Percentiles rank a stretch among this genome's conserved stretches.
phyloP scores from a whole-genome alignment of 345 rosid genomes.

The Lumnitzera racemosa region DNA sequence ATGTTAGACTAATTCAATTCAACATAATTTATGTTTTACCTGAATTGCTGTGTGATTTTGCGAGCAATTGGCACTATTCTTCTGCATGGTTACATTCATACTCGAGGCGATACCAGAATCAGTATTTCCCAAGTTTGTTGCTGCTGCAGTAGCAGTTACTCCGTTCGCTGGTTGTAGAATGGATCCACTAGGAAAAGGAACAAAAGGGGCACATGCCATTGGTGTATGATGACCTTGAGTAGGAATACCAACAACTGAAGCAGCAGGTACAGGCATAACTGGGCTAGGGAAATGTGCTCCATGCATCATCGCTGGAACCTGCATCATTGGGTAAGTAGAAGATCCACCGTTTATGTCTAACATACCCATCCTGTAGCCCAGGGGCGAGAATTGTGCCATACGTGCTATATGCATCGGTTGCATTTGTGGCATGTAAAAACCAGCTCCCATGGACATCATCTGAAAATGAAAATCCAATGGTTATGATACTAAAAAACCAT shows the following conservation, averaged over 20 bases:
- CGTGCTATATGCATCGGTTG: constrained; percentile 41
- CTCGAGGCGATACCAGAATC: constrained; percentile 25
- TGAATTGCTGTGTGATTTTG: constrained; percentile 25
- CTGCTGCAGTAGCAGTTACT: constrained; percentile 16
- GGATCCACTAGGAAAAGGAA: constrained; percentile 31
- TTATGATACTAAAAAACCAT: too few relatives aligned
- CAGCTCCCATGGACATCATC: constrained; percentile 84
- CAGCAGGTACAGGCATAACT: constrained; percentile 21
- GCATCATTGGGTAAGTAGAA: constrained; percentile 37
- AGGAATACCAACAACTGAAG: constrained; percentile 35
- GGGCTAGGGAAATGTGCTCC: constrained; percentile 48
- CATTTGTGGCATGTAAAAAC: constrained; percentile 73
- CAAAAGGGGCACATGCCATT: constrained; percentile 27
- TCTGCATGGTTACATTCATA: constrained; percentile 39
- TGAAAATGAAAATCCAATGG: constrained; percentile 15
- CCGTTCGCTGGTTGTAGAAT: constrained; percentile 28
- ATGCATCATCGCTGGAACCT: constrained; percentile 38
- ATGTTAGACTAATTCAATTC: too few relatives aligned
- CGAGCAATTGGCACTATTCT: constrained; percentile 19
- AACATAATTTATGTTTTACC: neutral
- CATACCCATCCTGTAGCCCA: constrained; percentile 57
- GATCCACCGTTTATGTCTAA: constrained; percentile 37
- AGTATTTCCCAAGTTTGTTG: constrained; percentile 25
- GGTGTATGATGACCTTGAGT: constrained; percentile 40
- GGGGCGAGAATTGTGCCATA: constrained; percentile 37